phyloP scores from a whole-genome alignment of 139 green algal species.

The Chlorella sp. region DNA sequence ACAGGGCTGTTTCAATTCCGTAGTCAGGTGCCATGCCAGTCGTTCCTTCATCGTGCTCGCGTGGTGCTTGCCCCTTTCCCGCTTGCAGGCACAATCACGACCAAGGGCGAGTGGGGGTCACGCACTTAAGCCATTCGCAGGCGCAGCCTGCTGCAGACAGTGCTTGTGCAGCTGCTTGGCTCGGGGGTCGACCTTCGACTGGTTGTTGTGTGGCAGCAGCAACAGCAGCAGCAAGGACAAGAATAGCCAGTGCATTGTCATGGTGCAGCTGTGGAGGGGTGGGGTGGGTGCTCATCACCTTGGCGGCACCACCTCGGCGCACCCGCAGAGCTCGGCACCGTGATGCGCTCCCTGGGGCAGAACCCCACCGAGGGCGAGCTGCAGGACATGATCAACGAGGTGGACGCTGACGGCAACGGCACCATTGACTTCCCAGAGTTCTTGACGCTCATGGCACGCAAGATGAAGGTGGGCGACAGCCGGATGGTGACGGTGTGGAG shows the following conservation, averaged over 20 bases:
- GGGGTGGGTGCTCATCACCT: no score
- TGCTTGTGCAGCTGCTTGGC: no score
- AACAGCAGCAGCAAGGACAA: no score
- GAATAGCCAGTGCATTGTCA: no score
- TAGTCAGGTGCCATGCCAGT: neutral
- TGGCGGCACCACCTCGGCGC: no score
- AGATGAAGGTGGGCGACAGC: slow-evolving; percentile 99
- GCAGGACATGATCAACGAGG: slow-evolving; percentile 99
- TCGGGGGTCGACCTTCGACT: neutral
- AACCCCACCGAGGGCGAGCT: slow-evolving; percentile 99
- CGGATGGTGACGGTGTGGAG: no score
- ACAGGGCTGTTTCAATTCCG: neutral
- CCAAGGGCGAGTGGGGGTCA: slow-evolving; percentile 46
- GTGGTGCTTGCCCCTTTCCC: neutral
- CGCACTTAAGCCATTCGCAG: neutral
- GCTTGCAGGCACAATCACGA: slow-evolving; percentile 84
- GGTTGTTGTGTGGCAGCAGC: neutral
- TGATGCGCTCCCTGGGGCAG: slow-evolving; percentile 98
- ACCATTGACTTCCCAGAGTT: slow-evolving; percentile 99
- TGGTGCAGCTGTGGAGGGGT: no score
- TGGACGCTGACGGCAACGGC: slow-evolving; percentile 97
- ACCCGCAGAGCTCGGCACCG: slow-evolving; percentile 86
- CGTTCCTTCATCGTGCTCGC: neutral
- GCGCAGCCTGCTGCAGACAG: neutral
- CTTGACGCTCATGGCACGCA: slow-evolving; percentile 94